phyloP scores from a whole-genome alignment of 225 moss, liverwort and hornwort species.

The Bryoerythrophyllum caledonicum region DNA sequence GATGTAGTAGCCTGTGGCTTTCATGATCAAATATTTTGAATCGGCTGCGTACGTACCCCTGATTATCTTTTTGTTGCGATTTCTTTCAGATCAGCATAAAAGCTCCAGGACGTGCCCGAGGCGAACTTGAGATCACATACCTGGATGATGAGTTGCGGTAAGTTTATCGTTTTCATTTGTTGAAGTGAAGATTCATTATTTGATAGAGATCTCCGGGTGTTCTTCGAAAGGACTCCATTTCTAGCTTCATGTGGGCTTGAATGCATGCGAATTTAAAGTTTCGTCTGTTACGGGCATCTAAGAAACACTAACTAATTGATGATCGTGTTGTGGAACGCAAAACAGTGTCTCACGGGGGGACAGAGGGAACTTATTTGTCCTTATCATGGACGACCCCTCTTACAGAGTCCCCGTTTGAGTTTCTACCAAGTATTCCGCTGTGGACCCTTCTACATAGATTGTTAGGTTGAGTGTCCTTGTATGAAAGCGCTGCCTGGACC shows the following conservation, averaged over 20 bases:
- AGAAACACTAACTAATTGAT: not conserved
- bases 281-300: constrained; percentile 3
- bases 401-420: constrained; percentile 51
- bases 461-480: constrained; percentile 13
- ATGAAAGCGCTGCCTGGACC: not conserved
- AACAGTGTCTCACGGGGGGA: constrained; percentile 78
- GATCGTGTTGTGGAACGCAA: constrained; percentile 17
- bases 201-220: not conserved
- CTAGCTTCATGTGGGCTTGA: constrained; percentile 4
- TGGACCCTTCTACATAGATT: not conserved
- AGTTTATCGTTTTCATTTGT: constrained; percentile 12
- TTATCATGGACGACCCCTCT: constrained; percentile 77
- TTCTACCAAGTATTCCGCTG: not conserved
- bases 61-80: constrained; percentile 18
- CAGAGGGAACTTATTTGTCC: constrained; percentile 75
- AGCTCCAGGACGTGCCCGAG: constrained; percentile 74
- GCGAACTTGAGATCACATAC: constrained; percentile 81
- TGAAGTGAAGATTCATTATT: not conserved
- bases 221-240: not conserved
- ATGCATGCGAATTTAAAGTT: constrained; percentile 5
- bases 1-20: not conserved
- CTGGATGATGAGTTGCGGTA: constrained; percentile 82
- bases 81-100: constrained; percentile 73
- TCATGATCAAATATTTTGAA: constrained; percentile 6
- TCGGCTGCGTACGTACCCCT: not conserved